Evolutionary conservation across 1,284 basidiomycete species (phyloP).

Genomic region (Boletellus deceptivus): DNA sequence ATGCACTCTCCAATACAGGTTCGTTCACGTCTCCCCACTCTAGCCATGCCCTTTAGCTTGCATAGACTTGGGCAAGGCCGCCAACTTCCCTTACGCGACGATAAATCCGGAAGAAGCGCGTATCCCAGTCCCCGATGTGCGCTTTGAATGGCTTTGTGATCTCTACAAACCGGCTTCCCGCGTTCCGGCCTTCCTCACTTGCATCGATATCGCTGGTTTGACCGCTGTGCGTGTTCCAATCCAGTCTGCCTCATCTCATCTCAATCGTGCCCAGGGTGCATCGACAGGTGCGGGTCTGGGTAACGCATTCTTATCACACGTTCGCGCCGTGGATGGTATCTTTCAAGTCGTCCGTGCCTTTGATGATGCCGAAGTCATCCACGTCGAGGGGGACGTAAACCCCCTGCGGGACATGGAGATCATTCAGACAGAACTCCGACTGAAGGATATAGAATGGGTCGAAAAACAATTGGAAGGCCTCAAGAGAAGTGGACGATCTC

Average conservation of each 20-base stretch:
- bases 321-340: constrained; percentile 98
- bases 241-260: constrained; percentile 7
- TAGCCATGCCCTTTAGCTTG: constrained; percentile 5
- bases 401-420: constrained; percentile 98
- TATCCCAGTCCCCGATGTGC: constrained; percentile 93
- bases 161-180: constrained; percentile 88
- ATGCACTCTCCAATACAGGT: constrained; percentile 91
- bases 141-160: constrained; percentile 93
- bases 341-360: constrained; percentile 99
- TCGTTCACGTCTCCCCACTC: constrained; percentile 12
- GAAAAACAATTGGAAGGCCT: constrained; percentile 86
- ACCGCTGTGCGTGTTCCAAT: constrained; percentile 66
- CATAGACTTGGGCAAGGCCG: constrained; percentile 91
- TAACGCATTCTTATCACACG: constrained; percentile 97
- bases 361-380: constrained; percentile 98
- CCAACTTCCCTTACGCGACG: constrained; percentile 98
- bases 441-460: constrained; percentile 99
- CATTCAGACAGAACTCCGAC: constrained; percentile 88
- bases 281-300: constrained; percentile 98
- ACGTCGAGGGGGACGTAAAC: constrained; percentile 98
- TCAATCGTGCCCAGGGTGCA: constrained; percentile 63
- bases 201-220: constrained; percentile 98
- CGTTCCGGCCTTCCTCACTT: constrained; percentile 94
- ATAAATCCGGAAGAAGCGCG: constrained; percentile 93
- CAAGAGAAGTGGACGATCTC: constrained; percentile 68